These are phyloP conservation scores for Skeletonema grethae DNA, from an alignment of 108 stramenopile genomes.

Conservation along the genomic window DNA sequence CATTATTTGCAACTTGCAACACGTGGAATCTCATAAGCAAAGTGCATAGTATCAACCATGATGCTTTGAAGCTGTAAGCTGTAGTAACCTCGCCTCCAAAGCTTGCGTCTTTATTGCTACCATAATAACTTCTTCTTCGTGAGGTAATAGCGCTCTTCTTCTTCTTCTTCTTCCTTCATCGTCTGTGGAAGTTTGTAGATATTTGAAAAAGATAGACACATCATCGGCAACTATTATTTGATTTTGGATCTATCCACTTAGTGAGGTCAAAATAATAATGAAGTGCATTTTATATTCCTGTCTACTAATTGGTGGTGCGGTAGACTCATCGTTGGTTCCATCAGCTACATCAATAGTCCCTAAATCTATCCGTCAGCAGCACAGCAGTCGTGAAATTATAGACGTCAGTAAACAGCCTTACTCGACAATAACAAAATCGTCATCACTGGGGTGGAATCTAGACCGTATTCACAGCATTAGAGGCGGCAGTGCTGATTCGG, in stretches of 20 bases:
- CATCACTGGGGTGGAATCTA: constrained; percentile 1
- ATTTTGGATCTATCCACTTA: background rate
- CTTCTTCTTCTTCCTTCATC: background rate
- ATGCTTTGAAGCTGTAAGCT: background rate
- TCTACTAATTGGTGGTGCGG: background rate
- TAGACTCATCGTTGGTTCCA: background rate
- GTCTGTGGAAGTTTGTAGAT: background rate
- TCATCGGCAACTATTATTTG: background rate
- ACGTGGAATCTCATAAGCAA: background rate
- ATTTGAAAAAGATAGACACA: background rate
- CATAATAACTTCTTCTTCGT: background rate
- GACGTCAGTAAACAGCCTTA: background rate
- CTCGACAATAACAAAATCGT: background rate
- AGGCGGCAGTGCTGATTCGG: background rate
- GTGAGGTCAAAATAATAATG: background rate
- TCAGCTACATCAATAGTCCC: background rate
- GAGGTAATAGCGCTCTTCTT: background rate
- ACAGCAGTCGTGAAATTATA: background rate
- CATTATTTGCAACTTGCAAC: background rate
- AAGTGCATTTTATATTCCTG: background rate
- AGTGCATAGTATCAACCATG: background rate
- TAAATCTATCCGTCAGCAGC: background rate
- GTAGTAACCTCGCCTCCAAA: background rate
- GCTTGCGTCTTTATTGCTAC: background rate
- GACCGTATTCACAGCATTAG: background rate